Evolutionary conservation across 805 yeast species (phyloP).

Genomic region (Metschnikowia gelsemii): DNA sequence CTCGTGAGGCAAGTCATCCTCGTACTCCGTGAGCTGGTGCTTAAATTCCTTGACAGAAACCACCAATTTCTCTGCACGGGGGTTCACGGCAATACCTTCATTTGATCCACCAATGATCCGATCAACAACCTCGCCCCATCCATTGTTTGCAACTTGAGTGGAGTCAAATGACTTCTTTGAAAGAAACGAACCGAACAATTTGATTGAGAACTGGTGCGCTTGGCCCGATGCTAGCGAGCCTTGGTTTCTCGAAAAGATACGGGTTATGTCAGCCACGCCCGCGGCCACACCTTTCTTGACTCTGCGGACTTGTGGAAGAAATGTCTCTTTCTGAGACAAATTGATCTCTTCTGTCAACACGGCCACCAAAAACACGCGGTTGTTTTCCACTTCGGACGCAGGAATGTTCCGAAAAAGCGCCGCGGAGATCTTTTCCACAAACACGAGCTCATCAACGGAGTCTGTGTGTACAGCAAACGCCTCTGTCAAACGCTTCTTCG

Average conservation of each 20-base stretch:
- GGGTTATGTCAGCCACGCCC: slow-evolving; percentile 82
- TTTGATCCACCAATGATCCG: slow-evolving; percentile 73
- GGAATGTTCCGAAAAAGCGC: slow-evolving; percentile 80
- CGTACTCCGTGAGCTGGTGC: slow-evolving; percentile 36
- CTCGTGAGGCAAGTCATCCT: slow-evolving; percentile 2
- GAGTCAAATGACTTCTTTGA: slow-evolving; percentile 37
- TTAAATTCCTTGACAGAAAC: slow-evolving; percentile 74
- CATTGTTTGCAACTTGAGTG: slow-evolving; percentile 45
- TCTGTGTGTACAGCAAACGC: slow-evolving; percentile 70
- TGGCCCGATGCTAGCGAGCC: slow-evolving; percentile 61
- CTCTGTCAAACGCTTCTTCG: slow-evolving; percentile 67
- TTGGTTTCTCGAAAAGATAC: slow-evolving; percentile 66
- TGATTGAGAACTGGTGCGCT: slow-evolving; percentile 68
- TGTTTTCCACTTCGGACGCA: slow-evolving; percentile 57
- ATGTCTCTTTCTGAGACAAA: slow-evolving; percentile 34
- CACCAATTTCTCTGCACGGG: slow-evolving; percentile 70
- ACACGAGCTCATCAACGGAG: slow-evolving; percentile 53
- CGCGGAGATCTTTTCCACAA: slow-evolving; percentile 68
- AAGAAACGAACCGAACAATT: slow-evolving; percentile 69
- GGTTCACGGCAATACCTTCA: slow-evolving; percentile 76
- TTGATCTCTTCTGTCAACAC: slow-evolving; percentile 69
- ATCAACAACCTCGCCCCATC: slow-evolving; percentile 88
- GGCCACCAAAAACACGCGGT: slow-evolving; percentile 73
- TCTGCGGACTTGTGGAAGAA: slow-evolving; percentile 33
- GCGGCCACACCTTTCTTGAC: slow-evolving; percentile 82